Evolutionary conservation across 805 yeast genomes (phyloP).

Genomic region (Starmerella tilneyi): DNA sequence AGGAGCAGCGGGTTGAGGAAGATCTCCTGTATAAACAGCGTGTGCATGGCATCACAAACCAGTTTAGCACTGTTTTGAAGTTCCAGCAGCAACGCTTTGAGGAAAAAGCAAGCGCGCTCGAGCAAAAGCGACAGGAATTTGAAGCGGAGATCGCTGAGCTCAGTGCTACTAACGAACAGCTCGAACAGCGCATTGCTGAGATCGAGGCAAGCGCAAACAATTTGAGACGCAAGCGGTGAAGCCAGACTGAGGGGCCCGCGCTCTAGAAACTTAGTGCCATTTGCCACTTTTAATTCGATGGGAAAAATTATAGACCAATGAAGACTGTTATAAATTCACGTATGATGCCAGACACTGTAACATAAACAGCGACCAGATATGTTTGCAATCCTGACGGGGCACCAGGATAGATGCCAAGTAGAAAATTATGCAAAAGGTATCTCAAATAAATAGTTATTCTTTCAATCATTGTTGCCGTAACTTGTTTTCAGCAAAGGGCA

Average conservation of each 20-base stretch:
- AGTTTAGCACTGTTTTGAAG: constrained; percentile 76
- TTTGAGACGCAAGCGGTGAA: constrained; percentile 8
- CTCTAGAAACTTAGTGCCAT: no score
- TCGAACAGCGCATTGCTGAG: constrained; percentile 13
- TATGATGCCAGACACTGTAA: no score
- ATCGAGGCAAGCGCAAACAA: constrained; percentile 7
- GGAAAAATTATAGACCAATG: no score
- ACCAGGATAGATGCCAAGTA: not conserved
- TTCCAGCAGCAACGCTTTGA: constrained; percentile 85
- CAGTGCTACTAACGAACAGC: constrained; percentile 56
- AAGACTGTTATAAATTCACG: no score
- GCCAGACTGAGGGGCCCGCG: no score
- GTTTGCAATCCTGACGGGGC: no score
- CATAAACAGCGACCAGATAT: no score
- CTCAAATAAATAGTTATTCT: not conserved
- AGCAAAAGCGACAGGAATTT: constrained; percentile 57
- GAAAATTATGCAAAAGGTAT: not conserved
- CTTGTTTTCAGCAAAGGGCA: not conserved
- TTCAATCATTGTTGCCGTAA: not conserved
- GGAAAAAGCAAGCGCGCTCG: constrained; percentile 81
- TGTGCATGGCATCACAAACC: constrained; percentile 31
- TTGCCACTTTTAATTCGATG: no score
- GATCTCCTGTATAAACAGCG: constrained; percentile 21
- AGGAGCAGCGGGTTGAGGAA: constrained; percentile 9
- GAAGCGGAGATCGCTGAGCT: constrained; percentile 12